These are phyloP conservation scores for Planoprotostelium fungivorum DNA, from an alignment of 78 protist species.

Conservation along the genomic window DNA sequence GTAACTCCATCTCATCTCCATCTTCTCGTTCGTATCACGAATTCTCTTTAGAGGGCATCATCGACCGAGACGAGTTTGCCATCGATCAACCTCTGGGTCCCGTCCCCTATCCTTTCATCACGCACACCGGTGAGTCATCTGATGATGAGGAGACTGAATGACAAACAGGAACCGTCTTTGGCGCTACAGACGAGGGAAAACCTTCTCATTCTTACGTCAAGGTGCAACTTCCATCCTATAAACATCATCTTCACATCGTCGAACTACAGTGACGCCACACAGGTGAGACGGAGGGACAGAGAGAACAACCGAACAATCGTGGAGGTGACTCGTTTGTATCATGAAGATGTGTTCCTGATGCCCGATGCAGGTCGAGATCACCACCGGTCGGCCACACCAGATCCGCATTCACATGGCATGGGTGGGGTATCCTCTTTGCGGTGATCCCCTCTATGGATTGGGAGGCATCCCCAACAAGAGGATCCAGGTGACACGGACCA, in stretches of 20 bases:
- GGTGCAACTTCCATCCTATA: no score
- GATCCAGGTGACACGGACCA: neutral
- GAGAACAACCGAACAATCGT: no score
- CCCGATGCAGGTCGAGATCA: neutral
- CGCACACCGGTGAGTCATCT: neutral
- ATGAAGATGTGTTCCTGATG: no score
- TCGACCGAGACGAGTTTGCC: neutral
- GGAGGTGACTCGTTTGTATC: no score
- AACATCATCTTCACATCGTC: no score
- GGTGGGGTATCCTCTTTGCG: neutral
- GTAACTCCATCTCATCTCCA: no score
- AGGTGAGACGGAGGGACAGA: no score
- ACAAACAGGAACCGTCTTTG: neutral
- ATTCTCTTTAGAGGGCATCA: constrained; percentile 2
- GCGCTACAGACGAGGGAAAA: neutral
- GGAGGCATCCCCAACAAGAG: neutral
- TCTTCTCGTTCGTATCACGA: no score
- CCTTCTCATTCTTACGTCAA: neutral
- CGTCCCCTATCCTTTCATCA: neutral
- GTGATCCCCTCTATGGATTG: neutral
- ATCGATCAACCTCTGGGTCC: neutral
- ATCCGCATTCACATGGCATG: neutral
- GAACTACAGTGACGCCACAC: no score
- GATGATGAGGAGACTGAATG: neutral
- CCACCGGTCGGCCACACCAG: neutral